Percentiles rank a stretch among this genome's conserved stretches.
These are phyloP conservation scores for Aureobasidium pullulans DNA, from an alignment of 2,329 filamentous ascomycete genomes.

Conservation along the genomic window DNA sequence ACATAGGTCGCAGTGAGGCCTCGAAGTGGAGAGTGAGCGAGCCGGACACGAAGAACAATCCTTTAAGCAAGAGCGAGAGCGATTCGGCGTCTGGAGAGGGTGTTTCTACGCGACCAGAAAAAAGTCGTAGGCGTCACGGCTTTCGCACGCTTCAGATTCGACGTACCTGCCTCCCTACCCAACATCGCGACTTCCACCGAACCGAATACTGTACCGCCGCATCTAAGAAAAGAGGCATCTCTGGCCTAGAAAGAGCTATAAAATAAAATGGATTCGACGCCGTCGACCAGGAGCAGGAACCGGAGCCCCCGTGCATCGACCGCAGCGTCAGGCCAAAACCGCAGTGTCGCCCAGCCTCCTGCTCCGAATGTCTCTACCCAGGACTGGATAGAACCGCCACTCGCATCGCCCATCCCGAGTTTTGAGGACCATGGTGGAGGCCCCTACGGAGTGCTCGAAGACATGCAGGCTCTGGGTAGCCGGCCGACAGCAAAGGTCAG, in stretches of 20 bases:
- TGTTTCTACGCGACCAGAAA: background rate
- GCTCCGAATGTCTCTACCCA: background rate
- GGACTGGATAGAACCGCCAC: constrained; percentile 47
- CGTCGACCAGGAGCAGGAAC: constrained; percentile 4
- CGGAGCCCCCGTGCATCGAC: constrained; percentile 6
- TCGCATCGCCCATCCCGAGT: constrained; percentile 53
- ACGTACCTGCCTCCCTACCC: constrained; percentile 6
- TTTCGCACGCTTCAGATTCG: constrained; percentile 3
- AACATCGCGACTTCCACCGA: background rate
- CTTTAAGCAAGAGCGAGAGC: background rate
- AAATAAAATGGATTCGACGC: constrained; percentile 5
- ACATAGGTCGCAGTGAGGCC: background rate
- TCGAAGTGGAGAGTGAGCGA: constrained; percentile 1
- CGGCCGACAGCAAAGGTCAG: constrained; percentile 58
- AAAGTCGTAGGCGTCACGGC: constrained; percentile 11
- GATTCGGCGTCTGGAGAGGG: background rate
- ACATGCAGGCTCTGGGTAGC: constrained; percentile 74
- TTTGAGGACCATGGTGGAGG: constrained; percentile 71
- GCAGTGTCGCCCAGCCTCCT: background rate
- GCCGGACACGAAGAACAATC: background rate
- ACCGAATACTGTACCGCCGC: background rate
- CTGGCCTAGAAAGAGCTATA: constrained; percentile 1
- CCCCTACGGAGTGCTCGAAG: constrained; percentile 68
- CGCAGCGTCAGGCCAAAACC: background rate
- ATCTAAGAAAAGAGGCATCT: background rate